Evolutionary conservation across 2,329 filamentous ascomycete genomes (phyloP).

Genomic region (Epichloe sylvatica): DNA sequence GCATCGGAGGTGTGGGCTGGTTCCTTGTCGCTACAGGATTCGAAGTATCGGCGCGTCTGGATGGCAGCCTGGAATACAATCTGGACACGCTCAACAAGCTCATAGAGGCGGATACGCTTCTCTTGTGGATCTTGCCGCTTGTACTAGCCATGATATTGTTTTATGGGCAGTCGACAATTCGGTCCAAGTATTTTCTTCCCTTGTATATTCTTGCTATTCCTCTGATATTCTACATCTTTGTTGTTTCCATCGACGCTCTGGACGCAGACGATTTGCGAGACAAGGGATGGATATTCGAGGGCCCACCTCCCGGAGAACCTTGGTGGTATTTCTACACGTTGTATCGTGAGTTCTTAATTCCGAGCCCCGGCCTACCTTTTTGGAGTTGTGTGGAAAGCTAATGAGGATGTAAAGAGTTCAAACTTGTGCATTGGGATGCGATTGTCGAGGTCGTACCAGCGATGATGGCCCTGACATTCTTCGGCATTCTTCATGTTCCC

Average conservation of each 20-base stretch:
- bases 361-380: neutral
- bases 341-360: constrained; percentile 50
- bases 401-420: constrained; percentile 45
- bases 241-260: constrained; percentile 53
- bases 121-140: constrained; percentile 73
- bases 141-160: constrained; percentile 63
- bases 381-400: neutral
- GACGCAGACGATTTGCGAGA: constrained; percentile 53
- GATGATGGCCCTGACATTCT: constrained; percentile 95
- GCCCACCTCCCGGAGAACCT: constrained; percentile 69
- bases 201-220: constrained; percentile 73
- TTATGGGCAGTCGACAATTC: constrained; percentile 58
- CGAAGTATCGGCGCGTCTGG: constrained; percentile 80
- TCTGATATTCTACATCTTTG: constrained; percentile 63
- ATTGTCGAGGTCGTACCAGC: constrained; percentile 75
- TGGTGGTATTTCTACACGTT: constrained; percentile 98
- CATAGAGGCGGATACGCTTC: constrained; percentile 56
- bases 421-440: constrained; percentile 69
- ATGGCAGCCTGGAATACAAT: constrained; percentile 74
- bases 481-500: constrained; percentile 89
- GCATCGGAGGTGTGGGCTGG: constrained; percentile 92
- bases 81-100: constrained; percentile 62
- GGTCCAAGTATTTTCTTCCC: constrained; percentile 75
- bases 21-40: constrained; percentile 86
- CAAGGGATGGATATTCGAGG: constrained; percentile 82